These are phyloP conservation scores for Trametes villosa DNA, from an alignment of 768 basidiomycete genomes.

Conservation along the genomic window DNA sequence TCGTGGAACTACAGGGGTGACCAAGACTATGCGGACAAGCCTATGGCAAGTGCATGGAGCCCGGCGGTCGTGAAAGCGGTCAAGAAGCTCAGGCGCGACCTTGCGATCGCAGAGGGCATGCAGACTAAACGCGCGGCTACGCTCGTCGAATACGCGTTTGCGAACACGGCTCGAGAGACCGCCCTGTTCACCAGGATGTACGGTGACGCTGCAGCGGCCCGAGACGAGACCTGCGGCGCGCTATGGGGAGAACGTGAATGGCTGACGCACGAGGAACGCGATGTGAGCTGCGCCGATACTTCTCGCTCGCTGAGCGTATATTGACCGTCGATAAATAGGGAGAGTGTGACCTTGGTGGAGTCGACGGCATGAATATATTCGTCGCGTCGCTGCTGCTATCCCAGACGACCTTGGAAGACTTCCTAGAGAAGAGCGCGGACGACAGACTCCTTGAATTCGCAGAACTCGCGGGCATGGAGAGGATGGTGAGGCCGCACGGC, in stretches of 20 bases:
- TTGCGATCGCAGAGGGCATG: constrained; percentile 65
- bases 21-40: constrained; percentile 15
- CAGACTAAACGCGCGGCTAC: constrained; percentile 51
- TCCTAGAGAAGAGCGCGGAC: constrained; percentile 55
- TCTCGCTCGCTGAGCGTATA: no score
- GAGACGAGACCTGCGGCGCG: constrained; percentile 45
- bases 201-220: constrained; percentile 59
- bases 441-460: constrained; percentile 51
- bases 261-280: constrained; percentile 59
- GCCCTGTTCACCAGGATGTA: constrained; percentile 58
- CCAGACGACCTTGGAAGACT: constrained; percentile 54
- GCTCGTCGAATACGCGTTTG: constrained; percentile 61
- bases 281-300: constrained; percentile 41
- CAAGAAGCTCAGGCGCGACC: constrained; percentile 64
- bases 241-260: constrained; percentile 67
- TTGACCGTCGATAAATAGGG: constrained; percentile 45
- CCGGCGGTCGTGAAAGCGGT: constrained; percentile 71
- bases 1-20: constrained; percentile 40
- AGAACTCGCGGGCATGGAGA: constrained; percentile 49
- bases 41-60: constrained; percentile 45
- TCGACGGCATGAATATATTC: constrained; percentile 71
- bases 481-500: constrained; percentile 50
- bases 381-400: constrained; percentile 67
- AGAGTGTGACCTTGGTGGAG: constrained; percentile 58
- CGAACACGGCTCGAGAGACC: constrained; percentile 59